Base-by-base conservation (phyloP, 2,329 filamentous ascomycete species). In the Clarireedia paspali region DNA sequence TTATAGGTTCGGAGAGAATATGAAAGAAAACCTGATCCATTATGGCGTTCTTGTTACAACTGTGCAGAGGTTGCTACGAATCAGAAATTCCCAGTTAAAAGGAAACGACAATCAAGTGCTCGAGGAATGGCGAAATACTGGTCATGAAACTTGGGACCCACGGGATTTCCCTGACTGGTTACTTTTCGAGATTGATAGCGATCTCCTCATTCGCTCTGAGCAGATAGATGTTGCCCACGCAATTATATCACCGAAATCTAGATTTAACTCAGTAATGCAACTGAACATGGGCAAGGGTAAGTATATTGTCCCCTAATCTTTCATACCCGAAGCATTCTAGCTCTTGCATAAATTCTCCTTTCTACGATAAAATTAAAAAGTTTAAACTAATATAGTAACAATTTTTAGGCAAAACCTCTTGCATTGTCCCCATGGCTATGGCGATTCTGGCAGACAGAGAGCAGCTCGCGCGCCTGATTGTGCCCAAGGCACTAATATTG, bases 251-350 rank as follows among this genome's bases (percentile, higher is more conserved):
- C 84, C 84, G 0, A 54, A 62, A 0, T 80, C 78, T 0, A 70
- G 71, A 0, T 59, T 27, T 1, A 27, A 27, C 27, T 27, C 27
- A 9, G 27, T 27, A 27, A 27, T 27, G 27, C 27, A 27, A 59
- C 76, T 87, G 68, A 82, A 85, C 58, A 87, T 87, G 83, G 84
- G 84, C 0, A 76, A 84, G 70, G 78, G 78, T 71, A 84, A 84
- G 66, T 27, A 27, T 27, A 27, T 27, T 27, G 2, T 9, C 27
- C 1, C 27, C 27, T 1, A 27, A 6, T 27, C 27, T 27, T 27
- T 27, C 27, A 27, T 27, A 27, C 7, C 5, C 7, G 27, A 9
- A 27, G 27, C 27, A 27, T 6, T 27, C 5, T 27, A 27, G 27
- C 27, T 27, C 27, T 5, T 27, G 27, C 27, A 9, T 6, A 27